A percentile compares a stretch with the other conserved stretches of the same genome.
These are phyloP conservation scores for Geum urbanum DNA, from an alignment of 306 rosid species.

Conservation along the genomic window DNA sequence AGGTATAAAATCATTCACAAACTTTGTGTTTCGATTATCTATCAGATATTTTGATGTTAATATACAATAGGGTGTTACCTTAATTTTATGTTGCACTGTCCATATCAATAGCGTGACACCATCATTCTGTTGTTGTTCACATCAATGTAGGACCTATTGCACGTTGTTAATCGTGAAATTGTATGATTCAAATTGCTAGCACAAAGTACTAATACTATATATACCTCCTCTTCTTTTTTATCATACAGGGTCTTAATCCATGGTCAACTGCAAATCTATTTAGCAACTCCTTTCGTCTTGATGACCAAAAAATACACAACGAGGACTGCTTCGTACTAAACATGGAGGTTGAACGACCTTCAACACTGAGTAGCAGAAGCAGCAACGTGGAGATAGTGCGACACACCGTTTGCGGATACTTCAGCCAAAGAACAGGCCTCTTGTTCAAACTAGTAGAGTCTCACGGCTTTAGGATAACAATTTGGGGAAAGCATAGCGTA, in stretches of 20 bases:
- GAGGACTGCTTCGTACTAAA: conserved; percentile 75
- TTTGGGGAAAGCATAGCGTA: conserved; percentile 28
- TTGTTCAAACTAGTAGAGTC: conserved; percentile 72
- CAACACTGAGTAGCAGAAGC: conserved; percentile 48
- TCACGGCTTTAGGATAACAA: conserved; percentile 57
- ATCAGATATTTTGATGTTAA: not conserved
- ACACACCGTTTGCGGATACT: conserved; percentile 78
- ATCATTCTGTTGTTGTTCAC: too few relatives aligned
- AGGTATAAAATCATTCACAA: conserved; percentile 27
- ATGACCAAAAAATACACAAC: conserved; percentile 60
- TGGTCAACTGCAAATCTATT: conserved; percentile 35
- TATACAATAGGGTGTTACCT: not conserved
- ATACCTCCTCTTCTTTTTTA: not conserved
- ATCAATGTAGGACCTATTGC: conserved; percentile 6
- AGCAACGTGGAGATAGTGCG: conserved; percentile 59
- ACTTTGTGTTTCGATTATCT: not conserved
- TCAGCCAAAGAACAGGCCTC: conserved; percentile 88
- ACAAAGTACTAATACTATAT: not conserved
- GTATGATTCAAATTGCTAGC: not conserved
- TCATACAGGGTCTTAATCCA: too few relatives aligned
- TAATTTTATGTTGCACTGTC: conserved; percentile 1
- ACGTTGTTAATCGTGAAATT: not conserved
- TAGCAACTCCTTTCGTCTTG: conserved; percentile 51
- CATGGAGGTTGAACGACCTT: conserved; percentile 43
- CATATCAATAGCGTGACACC: not conserved